These are phyloP conservation scores for Chrysanthemum lavandulifolium DNA, from an alignment of 129 eudicot genomes.

Conservation along the genomic window DNA sequence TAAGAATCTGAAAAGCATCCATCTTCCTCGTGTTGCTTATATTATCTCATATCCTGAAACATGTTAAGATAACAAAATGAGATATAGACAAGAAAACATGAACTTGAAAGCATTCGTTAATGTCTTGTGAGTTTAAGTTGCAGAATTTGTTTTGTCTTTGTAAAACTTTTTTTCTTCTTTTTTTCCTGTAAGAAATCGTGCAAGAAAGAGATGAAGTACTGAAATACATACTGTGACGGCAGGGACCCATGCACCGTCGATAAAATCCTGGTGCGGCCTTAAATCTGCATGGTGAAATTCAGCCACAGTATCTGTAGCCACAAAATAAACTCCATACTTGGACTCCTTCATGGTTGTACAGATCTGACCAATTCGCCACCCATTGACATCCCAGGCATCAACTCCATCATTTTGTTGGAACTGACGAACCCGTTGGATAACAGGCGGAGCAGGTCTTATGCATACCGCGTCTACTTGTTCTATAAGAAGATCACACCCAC, in stretches of 20 bases:
- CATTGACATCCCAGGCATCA: constrained; percentile 65
- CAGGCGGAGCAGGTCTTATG: constrained; percentile 64
- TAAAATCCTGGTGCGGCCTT: constrained; percentile 67
- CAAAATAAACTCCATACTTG: constrained; percentile 47
- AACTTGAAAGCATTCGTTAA: neutral
- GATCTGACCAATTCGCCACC: constrained; percentile 71
- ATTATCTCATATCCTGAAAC: neutral
- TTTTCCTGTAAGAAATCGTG: neutral
- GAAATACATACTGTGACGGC: constrained; percentile 34
- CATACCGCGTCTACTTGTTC: constrained; percentile 55
- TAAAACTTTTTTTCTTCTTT: neutral
- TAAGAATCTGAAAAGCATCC: neutral
- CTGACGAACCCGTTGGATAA: constrained; percentile 23
- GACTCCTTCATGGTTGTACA: constrained; percentile 33
- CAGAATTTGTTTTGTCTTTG: neutral
- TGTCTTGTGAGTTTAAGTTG: neutral
- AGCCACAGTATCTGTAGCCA: constrained; percentile 37
- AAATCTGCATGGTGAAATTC: constrained; percentile 52
- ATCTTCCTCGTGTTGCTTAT: neutral
- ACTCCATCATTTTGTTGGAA: constrained; percentile 47
- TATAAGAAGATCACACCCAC: constrained; percentile 32
- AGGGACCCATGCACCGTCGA: constrained; percentile 52
- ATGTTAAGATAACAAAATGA: neutral
- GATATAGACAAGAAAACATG: neutral
- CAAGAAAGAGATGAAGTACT: neutral